Evolutionary conservation across 768 basidiomycete genomes (phyloP), one percentile per base, ranked within the genome.

Genomic region (Boletus fagicola): DNA sequence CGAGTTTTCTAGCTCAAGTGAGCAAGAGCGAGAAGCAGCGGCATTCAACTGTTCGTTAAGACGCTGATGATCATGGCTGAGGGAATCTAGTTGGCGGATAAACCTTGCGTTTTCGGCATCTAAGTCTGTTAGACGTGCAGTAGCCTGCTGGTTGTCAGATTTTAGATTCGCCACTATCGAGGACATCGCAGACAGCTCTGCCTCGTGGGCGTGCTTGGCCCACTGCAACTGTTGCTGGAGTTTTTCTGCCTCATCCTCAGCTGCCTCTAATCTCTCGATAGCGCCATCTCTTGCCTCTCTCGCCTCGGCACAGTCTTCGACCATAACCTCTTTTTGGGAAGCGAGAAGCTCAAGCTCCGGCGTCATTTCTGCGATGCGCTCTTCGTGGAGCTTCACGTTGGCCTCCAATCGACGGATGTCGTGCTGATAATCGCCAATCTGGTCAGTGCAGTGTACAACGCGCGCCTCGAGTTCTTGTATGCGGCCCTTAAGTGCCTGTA

Each of bases 281-380:
- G 89, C 87, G 26, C 78, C 78, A 68, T 93, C 87, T 36, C 91
- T 78, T 22, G 86, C 82, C 53, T 86, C 86, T 52, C 91, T 77
- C 2, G 88, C 89, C 53, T 86, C 84, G 5, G 86, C 85, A 64
- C 91, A 92, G 66, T 93, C 91, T 60, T 92, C 90, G 0, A 92
- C 82, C 87, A 93, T 90, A 2, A 88, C 85, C 54, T 83, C 83
- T 68, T 87, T 90, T 75, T 91, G 82, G 5, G 83, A 79, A 22
- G 74, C 76, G 56, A 85, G 74, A 58, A 80, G 80, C 64, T 90
- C 90, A 56, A 90, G 69, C 63, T 93, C 91, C 18, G 67, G 70
- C 3, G 80, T 85, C 81, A 90, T 80, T 74, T 92, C 91, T 3
- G 68, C 70, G 39, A 91, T 70, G 8, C 88, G 78, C 28, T 92